Conservation (phyloP, 495 filamentous ascomycete genomes). For the Talaromyces trachyspermus region DNA sequence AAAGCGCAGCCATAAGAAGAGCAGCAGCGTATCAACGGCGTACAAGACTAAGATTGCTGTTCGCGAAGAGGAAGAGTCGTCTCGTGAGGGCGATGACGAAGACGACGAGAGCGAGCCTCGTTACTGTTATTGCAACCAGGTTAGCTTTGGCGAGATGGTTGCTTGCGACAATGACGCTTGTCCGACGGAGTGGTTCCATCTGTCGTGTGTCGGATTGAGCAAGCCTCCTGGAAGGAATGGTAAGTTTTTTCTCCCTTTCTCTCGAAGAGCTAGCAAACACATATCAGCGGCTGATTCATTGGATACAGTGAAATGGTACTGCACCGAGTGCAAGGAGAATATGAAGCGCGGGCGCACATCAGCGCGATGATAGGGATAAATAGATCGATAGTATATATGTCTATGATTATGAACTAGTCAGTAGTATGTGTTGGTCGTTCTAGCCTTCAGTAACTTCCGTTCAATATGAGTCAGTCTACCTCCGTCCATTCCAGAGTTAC, state of each 20-base stretch:
- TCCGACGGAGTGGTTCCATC: constrained; percentile 91
- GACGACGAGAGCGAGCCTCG: constrained; percentile 73
- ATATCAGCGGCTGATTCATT: constrained; percentile 20
- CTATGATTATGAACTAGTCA: background rate
- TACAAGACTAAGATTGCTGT: constrained; percentile 19
- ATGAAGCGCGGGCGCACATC: constrained; percentile 43
- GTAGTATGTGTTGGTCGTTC: too few species aligned
- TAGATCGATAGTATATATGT: background rate
- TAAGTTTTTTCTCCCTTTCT: constrained; percentile 33
- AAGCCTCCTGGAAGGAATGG: constrained; percentile 78
- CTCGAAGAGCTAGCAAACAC: background rate
- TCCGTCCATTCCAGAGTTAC: too few species aligned
- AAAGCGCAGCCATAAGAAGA: constrained; percentile 69
- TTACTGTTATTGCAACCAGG: constrained; percentile 89
- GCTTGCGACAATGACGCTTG: constrained; percentile 90
- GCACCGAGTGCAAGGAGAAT: constrained; percentile 74
- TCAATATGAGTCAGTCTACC: too few species aligned
- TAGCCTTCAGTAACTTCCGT: too few species aligned
- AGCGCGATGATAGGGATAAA: background rate
- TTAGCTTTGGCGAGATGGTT: constrained; percentile 97
- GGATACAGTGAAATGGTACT: constrained; percentile 77
- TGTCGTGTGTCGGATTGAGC: constrained; percentile 82
- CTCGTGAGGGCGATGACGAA: constrained; percentile 58
- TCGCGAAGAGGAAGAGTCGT: constrained; percentile 42
- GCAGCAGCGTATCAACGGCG: constrained; percentile 26